These are phyloP conservation scores for Penicillium freii DNA, from an alignment of 2,329 filamentous ascomycete genomes.

Conservation along the genomic window DNA sequence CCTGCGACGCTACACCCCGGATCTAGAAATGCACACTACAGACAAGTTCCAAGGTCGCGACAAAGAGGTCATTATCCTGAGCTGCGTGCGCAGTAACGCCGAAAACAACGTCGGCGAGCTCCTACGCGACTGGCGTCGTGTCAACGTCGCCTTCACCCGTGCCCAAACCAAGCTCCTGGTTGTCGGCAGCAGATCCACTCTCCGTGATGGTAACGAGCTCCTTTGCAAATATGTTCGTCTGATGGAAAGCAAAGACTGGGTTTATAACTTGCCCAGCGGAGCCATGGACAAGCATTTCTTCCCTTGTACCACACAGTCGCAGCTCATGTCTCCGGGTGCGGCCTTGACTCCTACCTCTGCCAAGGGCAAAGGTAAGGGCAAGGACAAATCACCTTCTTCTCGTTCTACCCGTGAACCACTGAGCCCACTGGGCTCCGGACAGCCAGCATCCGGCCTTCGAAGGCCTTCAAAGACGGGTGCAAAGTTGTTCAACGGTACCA, in stretches of 20 bases:
- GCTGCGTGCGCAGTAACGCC: constrained; percentile 83
- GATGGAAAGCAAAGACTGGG: constrained; percentile 76
- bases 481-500: constrained; percentile 48
- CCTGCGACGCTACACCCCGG: constrained; percentile 57
- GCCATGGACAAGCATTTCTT: constrained; percentile 69
- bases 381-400: constrained; percentile 18
- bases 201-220: constrained; percentile 69
- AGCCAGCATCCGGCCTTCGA: constrained; percentile 38
- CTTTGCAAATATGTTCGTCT: constrained; percentile 71
- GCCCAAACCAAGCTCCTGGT: constrained; percentile 90
- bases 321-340: constrained; percentile 20
- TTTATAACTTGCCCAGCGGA: constrained; percentile 66
- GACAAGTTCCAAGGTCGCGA: constrained; percentile 96
- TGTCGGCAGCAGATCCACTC: constrained; percentile 74
- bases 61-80: constrained; percentile 87
- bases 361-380: background rate
- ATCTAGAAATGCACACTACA: constrained; percentile 92
- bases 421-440: constrained; percentile 33
- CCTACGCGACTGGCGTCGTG: constrained; percentile 83
- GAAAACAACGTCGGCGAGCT: constrained; percentile 81
- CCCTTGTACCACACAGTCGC: constrained; percentile 41
- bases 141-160: constrained; percentile 93
- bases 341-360: constrained; percentile 1
- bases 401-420: constrained; percentile 25
- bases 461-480: constrained; percentile 61